Base-by-base conservation (phyloP, 306 rosid species). In the Malus orientalis region DNA sequence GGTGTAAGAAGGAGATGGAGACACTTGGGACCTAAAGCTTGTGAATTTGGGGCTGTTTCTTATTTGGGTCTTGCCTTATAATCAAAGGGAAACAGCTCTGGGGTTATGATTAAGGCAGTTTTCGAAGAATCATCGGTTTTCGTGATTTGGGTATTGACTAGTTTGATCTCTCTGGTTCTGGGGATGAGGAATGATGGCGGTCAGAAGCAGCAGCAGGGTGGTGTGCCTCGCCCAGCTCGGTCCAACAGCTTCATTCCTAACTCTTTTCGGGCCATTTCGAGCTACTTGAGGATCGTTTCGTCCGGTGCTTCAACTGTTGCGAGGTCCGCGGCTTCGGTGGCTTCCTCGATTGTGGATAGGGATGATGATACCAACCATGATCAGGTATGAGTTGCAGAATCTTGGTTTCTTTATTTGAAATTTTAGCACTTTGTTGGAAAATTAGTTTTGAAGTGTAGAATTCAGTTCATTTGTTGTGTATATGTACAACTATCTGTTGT, bases 261-360 rank as follows among this genome's bases (percentile, higher is more conserved):
- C 84, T 91, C 98, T 3, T 84, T 96, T 69, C 93, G 97, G 13
- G 91, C 99, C 23, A 57, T 96, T 66, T 96, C 99, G 18, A 88
- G 96, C 77, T 96, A 92, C 84, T 77, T 91, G 76, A 93, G 86
- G 75, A 90, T 92, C 16, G 99, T 96, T 38, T 92, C 99, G 3
- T 87, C 96, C 1, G 96, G 99, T 67, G 99, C 99, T 76, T 96
- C 99, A 3, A 92, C 92, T 4, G 99, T 96, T 51, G 99, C 98
- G 0, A 85, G 97, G 42, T 93, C 99, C 18, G 98, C 99, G 14
- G 98, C 96, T 11, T 96, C 97, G 1, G 98, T 86, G 61, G 99
- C 99, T 11, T 89, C 97, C 12, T 89, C 98, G 12, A 87, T 93
- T 82, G 97, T 86, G 58, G 99, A 96, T 30, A 89, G 87, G 81